Evolutionary conservation across 306 rosid species (phyloP).

Genomic region (Vigna unguiculata): DNA sequence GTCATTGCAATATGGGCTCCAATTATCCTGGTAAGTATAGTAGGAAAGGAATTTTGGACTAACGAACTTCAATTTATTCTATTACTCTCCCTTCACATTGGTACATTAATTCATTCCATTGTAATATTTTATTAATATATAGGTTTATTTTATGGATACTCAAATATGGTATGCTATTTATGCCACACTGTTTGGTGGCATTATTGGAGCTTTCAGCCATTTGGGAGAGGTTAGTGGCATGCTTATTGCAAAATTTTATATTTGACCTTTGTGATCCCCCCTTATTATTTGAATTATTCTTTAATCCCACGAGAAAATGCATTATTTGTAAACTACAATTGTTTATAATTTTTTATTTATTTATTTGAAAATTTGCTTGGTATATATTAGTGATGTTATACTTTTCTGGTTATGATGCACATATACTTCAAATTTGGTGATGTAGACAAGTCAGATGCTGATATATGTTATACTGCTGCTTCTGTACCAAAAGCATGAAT

Average conservation of each 20-base stretch:
- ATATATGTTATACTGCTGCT: not conserved
- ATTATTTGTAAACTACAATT: slow-evolving; percentile 13
- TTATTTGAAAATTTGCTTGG: slow-evolving; percentile 9
- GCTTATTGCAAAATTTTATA: slow-evolving; percentile 5
- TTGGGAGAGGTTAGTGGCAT: slow-evolving; percentile 92
- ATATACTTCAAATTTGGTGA: not conserved
- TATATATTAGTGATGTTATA: not conserved
- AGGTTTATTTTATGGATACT: slow-evolving; percentile 98
- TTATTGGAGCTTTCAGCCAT: slow-evolving; percentile 95
- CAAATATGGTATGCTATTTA: slow-evolving; percentile 99
- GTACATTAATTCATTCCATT: slow-evolving; percentile 25
- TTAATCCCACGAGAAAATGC: slow-evolving; percentile 6
- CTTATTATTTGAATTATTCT: slow-evolving; percentile 13
- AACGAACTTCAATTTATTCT: slow-evolving; percentile 34
- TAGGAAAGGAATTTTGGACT: slow-evolving; percentile 23
- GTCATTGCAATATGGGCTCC: slow-evolving; percentile 96
- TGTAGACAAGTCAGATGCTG: not conserved
- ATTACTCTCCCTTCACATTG: slow-evolving; percentile 37
- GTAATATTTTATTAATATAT: slow-evolving; percentile 45
- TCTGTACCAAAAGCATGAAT: not conserved
- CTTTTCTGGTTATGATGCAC: too few species aligned
- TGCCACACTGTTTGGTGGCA: slow-evolving; percentile 93
- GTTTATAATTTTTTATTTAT: not conserved
- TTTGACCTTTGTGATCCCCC: slow-evolving; percentile 25
- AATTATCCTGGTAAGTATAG: slow-evolving; percentile 81